Conservation (phyloP, 106 monocot genomes). For the Allium sativum region DNA sequence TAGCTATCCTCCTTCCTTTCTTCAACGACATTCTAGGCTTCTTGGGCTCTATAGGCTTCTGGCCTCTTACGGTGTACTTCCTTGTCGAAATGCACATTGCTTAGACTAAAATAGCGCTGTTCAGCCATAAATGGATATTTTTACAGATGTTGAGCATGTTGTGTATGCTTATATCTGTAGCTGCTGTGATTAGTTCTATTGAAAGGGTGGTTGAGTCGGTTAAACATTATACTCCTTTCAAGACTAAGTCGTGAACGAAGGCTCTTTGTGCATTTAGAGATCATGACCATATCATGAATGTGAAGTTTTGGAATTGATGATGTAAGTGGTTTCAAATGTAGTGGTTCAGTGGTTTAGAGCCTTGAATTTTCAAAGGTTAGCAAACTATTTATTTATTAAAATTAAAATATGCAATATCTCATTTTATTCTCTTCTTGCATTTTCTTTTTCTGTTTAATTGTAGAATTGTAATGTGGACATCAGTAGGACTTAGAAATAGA, state of each 20-base stretch:
- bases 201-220: conserved; percentile 14
- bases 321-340: too few species aligned
- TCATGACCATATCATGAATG: too few species aligned
- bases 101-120: conserved; percentile 7
- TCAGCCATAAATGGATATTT: conserved; percentile 6
- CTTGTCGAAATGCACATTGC: conserved; percentile 25
- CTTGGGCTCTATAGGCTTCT: conserved; percentile 22
- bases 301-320: too few species aligned
- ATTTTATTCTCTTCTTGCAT: too few species aligned
- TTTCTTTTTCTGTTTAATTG: too few species aligned
- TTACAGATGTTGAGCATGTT: conserved; percentile 18
- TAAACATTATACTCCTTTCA: conserved; percentile 17
- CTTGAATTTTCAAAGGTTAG: too few species aligned
- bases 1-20: conserved; percentile 29
- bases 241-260: conserved; percentile 14
- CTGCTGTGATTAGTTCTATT: conserved; percentile 20
- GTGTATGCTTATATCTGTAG: conserved; percentile 21
- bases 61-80: conserved; percentile 33
- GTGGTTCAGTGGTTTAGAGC: too few species aligned
- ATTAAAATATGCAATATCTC: too few species aligned
- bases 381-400: too few species aligned
- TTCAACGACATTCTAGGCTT: conserved; percentile 29
- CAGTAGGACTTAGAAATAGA: too few species aligned
- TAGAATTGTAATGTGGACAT: too few species aligned
- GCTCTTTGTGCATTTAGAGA: too few species aligned